Base-by-base conservation (phyloP, 768 basidiomycete species). In the Trametes elegans region DNA sequence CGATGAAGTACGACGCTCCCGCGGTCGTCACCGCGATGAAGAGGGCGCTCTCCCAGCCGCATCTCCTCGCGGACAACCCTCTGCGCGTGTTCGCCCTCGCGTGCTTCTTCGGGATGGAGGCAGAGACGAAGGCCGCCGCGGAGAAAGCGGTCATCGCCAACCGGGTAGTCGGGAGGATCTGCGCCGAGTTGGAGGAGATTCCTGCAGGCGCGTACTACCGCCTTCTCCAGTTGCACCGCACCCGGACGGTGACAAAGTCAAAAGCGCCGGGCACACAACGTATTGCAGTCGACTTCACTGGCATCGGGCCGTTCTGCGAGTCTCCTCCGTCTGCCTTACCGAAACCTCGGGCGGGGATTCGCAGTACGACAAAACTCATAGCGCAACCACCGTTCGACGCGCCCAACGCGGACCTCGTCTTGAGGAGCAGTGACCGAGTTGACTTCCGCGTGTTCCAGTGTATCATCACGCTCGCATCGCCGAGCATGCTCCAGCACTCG, bases 91-190 rank as follows among this genome's bases (percentile, higher is more conserved):
- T 72, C 49, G 67, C 69, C 9, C 64, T 75, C 47, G 75, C 74
- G 13, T 66, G 64, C 49, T 63, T 62, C n/a, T 70, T 65, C 44
- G 58, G 61, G 10, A 57, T 70, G 36, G 62, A 64, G 47, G 36
- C 46, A 1, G 75, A 76, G 60, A 67, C 68, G 3, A 74, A 75
- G 54, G 65, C 79, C 31, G 85, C 87, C 5, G 86, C 86, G n/a
- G 71, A 71, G 10, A 70, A 78, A 34, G 53, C 47, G 8, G 47
- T 55, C 6, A 63, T 68, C 44, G 66, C 74, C 32, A 75, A 80
- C 55, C 65, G 86, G 49, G 72, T 85, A 24, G 79, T n/a, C 32
- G 45, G 18, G 24, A 36, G n/a, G 1, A 24, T 65, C 11, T 55
- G 48, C 38, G 13, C n/a, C 11, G 59, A 49, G 13, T 24, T 60